These are phyloP conservation scores for Eucommia ulmoides DNA, from an alignment of 257 asterid species.

Conservation along the genomic window DNA sequence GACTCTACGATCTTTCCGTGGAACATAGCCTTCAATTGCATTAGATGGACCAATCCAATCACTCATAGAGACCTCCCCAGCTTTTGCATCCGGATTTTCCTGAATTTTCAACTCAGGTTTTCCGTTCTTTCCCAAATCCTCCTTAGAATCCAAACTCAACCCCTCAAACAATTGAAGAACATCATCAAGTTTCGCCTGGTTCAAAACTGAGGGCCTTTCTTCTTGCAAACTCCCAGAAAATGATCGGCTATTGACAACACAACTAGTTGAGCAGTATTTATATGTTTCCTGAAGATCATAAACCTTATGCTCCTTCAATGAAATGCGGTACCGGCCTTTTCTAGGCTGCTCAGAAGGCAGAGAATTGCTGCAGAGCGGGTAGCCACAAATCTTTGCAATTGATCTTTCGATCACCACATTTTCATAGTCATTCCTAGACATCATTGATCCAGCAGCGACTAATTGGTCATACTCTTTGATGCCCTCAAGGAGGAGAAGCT, in stretches of 20 bases:
- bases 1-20: conserved; percentile 30
- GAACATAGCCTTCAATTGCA: conserved; percentile 96
- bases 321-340: conserved; percentile 75
- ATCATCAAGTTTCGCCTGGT: conserved; percentile 41
- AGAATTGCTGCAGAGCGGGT: conserved; percentile 59
- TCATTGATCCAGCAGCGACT: conserved; percentile 51
- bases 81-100: conserved; percentile 41
- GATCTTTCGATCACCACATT: conserved; percentile 88
- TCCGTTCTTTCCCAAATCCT: conserved; percentile 35
- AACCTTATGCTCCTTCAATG: conserved; percentile 81
- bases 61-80: conserved; percentile 57
- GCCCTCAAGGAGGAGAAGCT: conserved; percentile 70
- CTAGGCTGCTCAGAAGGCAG: conserved; percentile 52
- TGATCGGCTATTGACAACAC: conserved; percentile 65
- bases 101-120: conserved; percentile 53
- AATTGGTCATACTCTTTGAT: conserved; percentile 48
- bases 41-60: conserved; percentile 92
- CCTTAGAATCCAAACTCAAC: conserved; percentile 24
- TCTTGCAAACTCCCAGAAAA: conserved; percentile 52
- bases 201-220: conserved; percentile 47
- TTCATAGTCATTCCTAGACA: conserved; percentile 53
- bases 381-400: conserved; percentile 58
- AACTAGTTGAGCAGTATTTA: conserved; percentile 66
- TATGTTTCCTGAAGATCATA: conserved; percentile 86
- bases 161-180: conserved; percentile 44